Evolutionary conservation across 768 basidiomycete species (phyloP).

Genomic region (Boletus reticuloceps): DNA sequence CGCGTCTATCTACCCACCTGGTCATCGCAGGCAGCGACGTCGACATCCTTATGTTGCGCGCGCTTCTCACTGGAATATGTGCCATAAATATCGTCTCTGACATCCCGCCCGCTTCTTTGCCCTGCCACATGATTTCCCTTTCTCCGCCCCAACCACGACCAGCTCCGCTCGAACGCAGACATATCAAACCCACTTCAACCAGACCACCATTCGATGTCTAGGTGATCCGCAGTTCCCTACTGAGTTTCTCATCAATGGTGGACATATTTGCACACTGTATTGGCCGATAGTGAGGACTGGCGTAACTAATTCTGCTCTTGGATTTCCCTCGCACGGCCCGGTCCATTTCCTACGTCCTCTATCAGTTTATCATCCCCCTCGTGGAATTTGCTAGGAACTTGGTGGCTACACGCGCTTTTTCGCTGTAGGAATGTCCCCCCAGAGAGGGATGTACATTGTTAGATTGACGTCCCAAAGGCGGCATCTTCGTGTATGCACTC

Average conservation of each 20-base stretch:
- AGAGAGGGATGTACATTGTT: background rate
- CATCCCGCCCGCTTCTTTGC: constrained; percentile 13
- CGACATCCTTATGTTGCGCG: constrained; percentile 11
- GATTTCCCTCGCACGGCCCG: constrained; percentile 4
- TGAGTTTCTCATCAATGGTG: background rate
- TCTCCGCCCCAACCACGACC: constrained; percentile 34
- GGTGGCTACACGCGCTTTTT: background rate
- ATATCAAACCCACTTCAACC: too few relatives aligned
- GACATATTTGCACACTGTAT: background rate
- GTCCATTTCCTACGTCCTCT: background rate
- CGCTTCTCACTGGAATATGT: constrained; percentile 4
- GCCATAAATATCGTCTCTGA: constrained; percentile 26
- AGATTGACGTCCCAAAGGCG: background rate
- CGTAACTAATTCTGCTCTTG: background rate
- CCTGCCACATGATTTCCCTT: constrained; percentile 25
- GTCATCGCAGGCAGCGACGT: constrained; percentile 19
- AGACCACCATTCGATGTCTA: background rate
- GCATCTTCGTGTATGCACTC: background rate
- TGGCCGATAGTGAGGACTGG: background rate
- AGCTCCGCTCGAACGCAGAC: constrained; percentile 35
- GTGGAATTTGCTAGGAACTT: background rate
- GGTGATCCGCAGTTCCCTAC: too few relatives aligned
- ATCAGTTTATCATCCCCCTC: background rate
- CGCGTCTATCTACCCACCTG: constrained; percentile 15
- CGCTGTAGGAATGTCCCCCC: background rate